A percentile compares a stretch with the other conserved stretches of the same genome.
These are phyloP conservation scores for Suillus subalutaceus DNA, from an alignment of 768 basidiomycete genomes.

Conservation along the genomic window DNA sequence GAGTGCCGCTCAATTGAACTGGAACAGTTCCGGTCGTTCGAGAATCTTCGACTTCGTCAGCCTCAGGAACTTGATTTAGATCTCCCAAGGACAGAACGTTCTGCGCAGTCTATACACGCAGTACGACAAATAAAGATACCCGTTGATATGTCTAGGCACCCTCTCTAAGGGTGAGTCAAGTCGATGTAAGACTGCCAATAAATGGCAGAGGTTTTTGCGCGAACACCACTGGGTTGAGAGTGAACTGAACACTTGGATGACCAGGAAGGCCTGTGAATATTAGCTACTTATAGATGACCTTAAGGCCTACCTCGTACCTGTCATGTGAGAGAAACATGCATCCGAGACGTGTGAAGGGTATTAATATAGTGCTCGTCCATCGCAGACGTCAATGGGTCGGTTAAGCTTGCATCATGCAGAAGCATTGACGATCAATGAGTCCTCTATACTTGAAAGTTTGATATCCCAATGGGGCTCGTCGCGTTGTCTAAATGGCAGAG, in stretches of 20 bases:
- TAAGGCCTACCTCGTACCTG: not conserved
- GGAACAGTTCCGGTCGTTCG: not conserved
- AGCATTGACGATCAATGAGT: not conserved
- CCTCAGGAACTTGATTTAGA: too few species aligned
- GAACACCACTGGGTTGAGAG: not conserved
- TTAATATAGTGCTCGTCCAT: conserved; percentile 15
- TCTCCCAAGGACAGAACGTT: not conserved
- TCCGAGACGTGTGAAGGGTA: conserved; percentile 12
- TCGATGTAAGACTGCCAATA: not conserved
- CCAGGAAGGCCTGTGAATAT: conserved; percentile 6
- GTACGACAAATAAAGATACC: not conserved
- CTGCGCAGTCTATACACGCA: not conserved
- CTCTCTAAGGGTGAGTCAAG: not conserved
- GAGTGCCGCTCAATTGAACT: not conserved
- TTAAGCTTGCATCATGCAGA: not conserved
- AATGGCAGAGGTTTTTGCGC: not conserved
- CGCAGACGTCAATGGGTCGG: conserved; percentile 5
- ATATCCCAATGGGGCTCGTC: not conserved
- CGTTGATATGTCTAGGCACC: not conserved
- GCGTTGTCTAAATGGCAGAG: not conserved
- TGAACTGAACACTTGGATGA: not conserved
- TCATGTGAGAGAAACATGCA: conserved; percentile 10
- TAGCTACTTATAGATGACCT: conserved; percentile 4
- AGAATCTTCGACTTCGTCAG: conserved; percentile 1
- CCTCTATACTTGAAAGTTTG: not conserved